These are phyloP conservation scores for Hawksworthiomyces lignivorus DNA, from an alignment of 2,329 filamentous ascomycete genomes.

Conservation along the genomic window DNA sequence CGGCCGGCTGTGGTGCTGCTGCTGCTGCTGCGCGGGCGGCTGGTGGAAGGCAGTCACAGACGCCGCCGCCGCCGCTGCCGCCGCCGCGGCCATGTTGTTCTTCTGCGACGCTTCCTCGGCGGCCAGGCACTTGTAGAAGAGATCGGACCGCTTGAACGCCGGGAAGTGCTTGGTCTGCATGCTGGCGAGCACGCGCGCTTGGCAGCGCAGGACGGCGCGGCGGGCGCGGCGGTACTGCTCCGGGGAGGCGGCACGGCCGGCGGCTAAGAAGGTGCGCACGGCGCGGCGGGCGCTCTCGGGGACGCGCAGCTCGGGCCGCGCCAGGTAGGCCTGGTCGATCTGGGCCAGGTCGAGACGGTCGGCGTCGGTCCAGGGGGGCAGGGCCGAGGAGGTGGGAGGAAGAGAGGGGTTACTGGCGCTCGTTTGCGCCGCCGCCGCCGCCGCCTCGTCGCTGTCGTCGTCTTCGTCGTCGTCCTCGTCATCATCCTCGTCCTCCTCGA, in stretches of 20 bases:
- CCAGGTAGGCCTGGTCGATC: slow-evolving; percentile 84
- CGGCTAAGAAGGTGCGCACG: slow-evolving; percentile 70
- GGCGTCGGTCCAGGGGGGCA: slow-evolving; percentile 69
- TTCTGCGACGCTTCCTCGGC: slow-evolving; percentile 63
- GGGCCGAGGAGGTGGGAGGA: slow-evolving; percentile 43
- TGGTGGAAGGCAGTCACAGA: no score
- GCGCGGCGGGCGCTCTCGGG: slow-evolving; percentile 58
- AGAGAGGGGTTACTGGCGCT: slow-evolving; percentile 32
- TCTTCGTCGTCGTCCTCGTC: slow-evolving; percentile 63
- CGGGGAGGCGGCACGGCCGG: slow-evolving; percentile 67
- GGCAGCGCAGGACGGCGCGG: slow-evolving; percentile 70
- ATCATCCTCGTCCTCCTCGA: slow-evolving; percentile 79
- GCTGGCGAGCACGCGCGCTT: slow-evolving; percentile 74
- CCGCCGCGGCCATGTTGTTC: neutral
- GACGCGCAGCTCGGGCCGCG: slow-evolving; percentile 72
- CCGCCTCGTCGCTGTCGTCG: slow-evolving; percentile 57
- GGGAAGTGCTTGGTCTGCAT: slow-evolving; percentile 77
- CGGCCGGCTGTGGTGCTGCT: no score
- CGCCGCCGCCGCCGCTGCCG: neutral
- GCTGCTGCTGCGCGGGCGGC: no score
- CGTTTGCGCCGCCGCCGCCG: slow-evolving; percentile 59
- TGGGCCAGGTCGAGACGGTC: slow-evolving; percentile 84
- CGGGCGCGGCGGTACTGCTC: slow-evolving; percentile 78
- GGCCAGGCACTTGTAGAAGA: slow-evolving; percentile 93
- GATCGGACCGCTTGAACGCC: slow-evolving; percentile 82